Base-by-base conservation (phyloP, 2,329 filamentous ascomycete genomes). In the Ophiocordyceps camponoti-rufipedis region DNA sequence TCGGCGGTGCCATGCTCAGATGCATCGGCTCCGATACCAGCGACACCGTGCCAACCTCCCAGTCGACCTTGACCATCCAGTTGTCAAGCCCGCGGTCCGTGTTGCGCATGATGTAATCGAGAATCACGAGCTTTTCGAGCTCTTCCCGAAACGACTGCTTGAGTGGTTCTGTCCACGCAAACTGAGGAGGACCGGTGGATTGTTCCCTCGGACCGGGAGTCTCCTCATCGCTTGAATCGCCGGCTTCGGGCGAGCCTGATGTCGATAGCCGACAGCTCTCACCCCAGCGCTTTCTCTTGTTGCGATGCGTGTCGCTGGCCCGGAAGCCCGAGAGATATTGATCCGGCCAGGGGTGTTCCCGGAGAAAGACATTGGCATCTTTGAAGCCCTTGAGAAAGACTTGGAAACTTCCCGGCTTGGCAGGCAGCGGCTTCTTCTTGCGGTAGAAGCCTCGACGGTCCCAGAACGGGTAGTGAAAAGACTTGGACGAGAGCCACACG, bases 51-150 rank as follows among this genome's bases (percentile, higher is more conserved):
- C 91, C 78, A 3, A 75, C 79, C 53, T 86, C 75, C 72, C 80
- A 85, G 61, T 98, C 88, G 31, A 98, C 85, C 61, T 86, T 91
- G 58, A 98, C 87, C 91, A 98, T 98, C 91, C 91, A 98, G 55
- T 98, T 98, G 60, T 98, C 91, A 47, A 95, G 69, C 2, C 91
- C 91, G 63, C 91, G 77, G 60, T 98, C 91, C 2, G 91, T 98
- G 58, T 98, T 98, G 47, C 91, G 78, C 91, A 98, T 98, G 51
- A 98, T 94, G 60, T 98, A 98, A 63, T 98, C 91, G 52, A 98
- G 64, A 55, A 98, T 94, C 19, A 98, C 93, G 8, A 98, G 70
- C 62, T 95, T 96, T 65, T 98, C 91, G 43, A 98, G 71, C 64
- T 96, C 85, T 61, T 98, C 91, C 35, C 91, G 72, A 59, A 98